phyloP scores from a whole-genome alignment of 306 rosid genomes.

The Prunus armeniaca region DNA sequence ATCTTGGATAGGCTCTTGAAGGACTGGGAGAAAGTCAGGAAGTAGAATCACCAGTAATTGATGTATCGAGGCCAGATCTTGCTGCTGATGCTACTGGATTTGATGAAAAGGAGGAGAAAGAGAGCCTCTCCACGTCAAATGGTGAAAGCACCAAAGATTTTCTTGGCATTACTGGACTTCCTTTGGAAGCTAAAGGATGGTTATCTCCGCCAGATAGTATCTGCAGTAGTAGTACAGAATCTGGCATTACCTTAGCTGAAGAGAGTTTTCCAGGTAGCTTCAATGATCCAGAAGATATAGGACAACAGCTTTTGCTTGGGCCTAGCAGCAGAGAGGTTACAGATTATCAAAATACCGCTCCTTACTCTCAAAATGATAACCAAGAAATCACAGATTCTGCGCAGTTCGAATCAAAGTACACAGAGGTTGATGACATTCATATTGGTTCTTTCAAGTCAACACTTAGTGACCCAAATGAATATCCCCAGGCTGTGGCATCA shows the following conservation, averaged over 20 bases:
- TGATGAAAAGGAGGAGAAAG: slow-evolving; percentile 70
- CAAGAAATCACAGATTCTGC: slow-evolving; percentile 41
- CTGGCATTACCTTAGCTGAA: slow-evolving; percentile 49
- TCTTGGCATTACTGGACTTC: slow-evolving; percentile 44
- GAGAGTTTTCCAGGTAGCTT: slow-evolving; percentile 64
- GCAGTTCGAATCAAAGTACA: slow-evolving; percentile 35
- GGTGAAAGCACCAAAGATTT: slow-evolving; percentile 52
- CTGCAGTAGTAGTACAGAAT: slow-evolving; percentile 66
- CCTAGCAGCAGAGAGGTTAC: slow-evolving; percentile 37
- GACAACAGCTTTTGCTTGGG: slow-evolving; percentile 40
- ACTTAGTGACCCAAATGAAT: slow-evolving; percentile 41
- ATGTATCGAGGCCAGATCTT: slow-evolving; percentile 59
- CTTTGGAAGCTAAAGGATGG: slow-evolving; percentile 82
- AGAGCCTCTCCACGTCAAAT: slow-evolving; percentile 48
- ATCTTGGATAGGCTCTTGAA: slow-evolving; percentile 85
- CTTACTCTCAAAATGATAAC: slow-evolving; percentile 37
- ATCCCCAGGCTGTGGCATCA: slow-evolving; percentile 27
- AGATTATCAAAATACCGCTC: slow-evolving; percentile 26
- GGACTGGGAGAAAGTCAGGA: slow-evolving; percentile 95
- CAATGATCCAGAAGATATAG: slow-evolving; percentile 54
- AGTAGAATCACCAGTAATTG: slow-evolving; percentile 66
- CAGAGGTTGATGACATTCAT: slow-evolving; percentile 31
- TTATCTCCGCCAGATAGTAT: slow-evolving; percentile 88
- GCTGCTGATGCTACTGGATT: slow-evolving; percentile 56
- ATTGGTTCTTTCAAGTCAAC: slow-evolving; percentile 32